These are phyloP conservation scores for Populus simonii DNA, from an alignment of 345 rosid species.

Conservation along the genomic window DNA sequence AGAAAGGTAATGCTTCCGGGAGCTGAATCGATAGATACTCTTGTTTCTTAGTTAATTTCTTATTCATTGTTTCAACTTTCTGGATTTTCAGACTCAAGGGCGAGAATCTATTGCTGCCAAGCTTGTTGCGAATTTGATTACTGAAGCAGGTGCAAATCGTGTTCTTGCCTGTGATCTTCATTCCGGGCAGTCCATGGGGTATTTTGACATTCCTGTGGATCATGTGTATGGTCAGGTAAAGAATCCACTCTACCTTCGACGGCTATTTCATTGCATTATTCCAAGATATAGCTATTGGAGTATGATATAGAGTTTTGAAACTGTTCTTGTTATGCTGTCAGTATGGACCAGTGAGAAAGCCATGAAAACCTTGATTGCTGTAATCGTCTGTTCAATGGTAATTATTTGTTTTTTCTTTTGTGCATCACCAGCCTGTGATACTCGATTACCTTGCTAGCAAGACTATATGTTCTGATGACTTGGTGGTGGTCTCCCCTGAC, in stretches of 20 bases:
- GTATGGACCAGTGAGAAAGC: not conserved
- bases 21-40: not conserved
- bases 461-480: constrained; percentile 72
- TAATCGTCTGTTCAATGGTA: not conserved
- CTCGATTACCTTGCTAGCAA: constrained; percentile 98
- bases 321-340: not conserved
- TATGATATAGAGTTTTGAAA: not conserved
- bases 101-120: constrained; percentile 97
- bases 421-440: constrained; percentile 73
- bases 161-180: constrained; percentile 99
- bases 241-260: not conserved
- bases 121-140: constrained; percentile 89
- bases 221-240: constrained; percentile 93
- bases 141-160: constrained; percentile 96
- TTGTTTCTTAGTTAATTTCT: not conserved
- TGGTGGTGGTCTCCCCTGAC: constrained; percentile 97
- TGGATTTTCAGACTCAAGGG: constrained; percentile 79
- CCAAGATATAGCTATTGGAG: not conserved
- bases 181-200: constrained; percentile 98
- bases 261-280: not conserved
- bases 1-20: constrained; percentile 56
- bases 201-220: constrained; percentile 96
- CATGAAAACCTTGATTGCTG: not conserved
- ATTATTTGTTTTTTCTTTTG: not conserved
- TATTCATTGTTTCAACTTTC: not conserved